A percentile compares a stretch with the other conserved stretches of the same genome.
Conservation (phyloP, 768 basidiomycete genomes). For the Trametes gibbosa region DNA sequence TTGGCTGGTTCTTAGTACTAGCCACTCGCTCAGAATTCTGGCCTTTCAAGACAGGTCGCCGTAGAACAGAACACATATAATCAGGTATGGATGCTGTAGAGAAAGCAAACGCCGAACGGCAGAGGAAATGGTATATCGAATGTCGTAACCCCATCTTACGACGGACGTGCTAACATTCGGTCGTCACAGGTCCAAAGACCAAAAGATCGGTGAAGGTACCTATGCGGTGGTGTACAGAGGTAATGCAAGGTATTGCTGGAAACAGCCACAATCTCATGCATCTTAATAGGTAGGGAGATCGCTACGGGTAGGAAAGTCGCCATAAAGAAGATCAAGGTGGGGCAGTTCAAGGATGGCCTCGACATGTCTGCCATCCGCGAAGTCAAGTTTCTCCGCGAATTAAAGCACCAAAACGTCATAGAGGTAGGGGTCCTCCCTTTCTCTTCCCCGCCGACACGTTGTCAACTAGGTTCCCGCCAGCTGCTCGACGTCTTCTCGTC, state of each 20-base stretch:
- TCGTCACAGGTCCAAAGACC: constrained; percentile 67
- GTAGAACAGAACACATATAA: too few relatives aligned
- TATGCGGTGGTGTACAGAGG: constrained; percentile 97
- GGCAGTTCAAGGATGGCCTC: constrained; percentile 95
- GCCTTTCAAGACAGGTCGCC: too few relatives aligned
- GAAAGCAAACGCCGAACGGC: constrained; percentile 69
- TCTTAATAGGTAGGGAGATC: constrained; percentile 60
- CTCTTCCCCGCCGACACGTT: neutral
- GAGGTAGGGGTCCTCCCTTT: constrained; percentile 49
- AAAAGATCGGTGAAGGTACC: constrained; percentile 87
- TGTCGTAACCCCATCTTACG: neutral
- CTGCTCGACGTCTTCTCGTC: constrained; percentile 96
- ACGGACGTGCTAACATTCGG: neutral
- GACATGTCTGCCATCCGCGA: constrained; percentile 99
- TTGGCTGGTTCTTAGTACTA: too few relatives aligned
- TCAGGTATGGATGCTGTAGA: constrained; percentile 92
- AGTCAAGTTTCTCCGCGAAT: constrained; percentile 93
- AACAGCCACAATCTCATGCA: neutral
- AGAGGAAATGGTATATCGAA: constrained; percentile 57
- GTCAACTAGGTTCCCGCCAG: constrained; percentile 42
- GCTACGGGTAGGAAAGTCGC: constrained; percentile 83
- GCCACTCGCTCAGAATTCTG: too few relatives aligned
- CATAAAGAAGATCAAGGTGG: constrained; percentile 98
- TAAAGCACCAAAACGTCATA: constrained; percentile 93
- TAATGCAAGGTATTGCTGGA: constrained; percentile 29